Evolutionary conservation across 2,329 filamentous ascomycete genomes (phyloP).

Genomic region (Colletotrichum australisinense): DNA sequence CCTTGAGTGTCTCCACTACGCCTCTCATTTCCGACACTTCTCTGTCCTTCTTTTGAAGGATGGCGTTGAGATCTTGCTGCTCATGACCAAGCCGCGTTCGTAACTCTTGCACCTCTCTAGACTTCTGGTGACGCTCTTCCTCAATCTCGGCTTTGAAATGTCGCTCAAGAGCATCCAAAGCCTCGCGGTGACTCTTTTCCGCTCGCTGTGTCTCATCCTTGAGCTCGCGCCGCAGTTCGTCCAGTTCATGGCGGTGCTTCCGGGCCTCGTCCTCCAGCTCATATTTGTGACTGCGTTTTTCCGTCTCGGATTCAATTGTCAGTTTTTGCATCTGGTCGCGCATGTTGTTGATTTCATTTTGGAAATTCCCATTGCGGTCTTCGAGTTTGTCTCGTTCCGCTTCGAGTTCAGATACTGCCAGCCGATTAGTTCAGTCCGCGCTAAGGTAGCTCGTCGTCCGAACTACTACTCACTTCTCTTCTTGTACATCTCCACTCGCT

Average conservation of each 20-base stretch:
- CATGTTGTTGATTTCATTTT: conserved; percentile 69
- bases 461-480: conserved; percentile 70
- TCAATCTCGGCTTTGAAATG: conserved; percentile 74
- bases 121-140: conserved; percentile 68
- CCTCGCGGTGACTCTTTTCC: conserved; percentile 73
- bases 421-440: conserved; percentile 1
- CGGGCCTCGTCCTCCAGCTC: conserved; percentile 66
- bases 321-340: conserved; percentile 51
- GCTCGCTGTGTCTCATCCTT: conserved; percentile 68
- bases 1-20: conserved; percentile 57
- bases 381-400: conserved; percentile 58
- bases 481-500: conserved; percentile 80
- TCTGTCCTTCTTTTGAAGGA: conserved; percentile 63
- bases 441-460: not conserved
- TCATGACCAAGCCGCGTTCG: conserved; percentile 63
- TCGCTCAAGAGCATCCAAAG: conserved; percentile 72
- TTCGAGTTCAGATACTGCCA: conserved; percentile 61
- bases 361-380: conserved; percentile 61
- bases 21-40: conserved; percentile 63
- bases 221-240: conserved; percentile 63
- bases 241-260: conserved; percentile 65
- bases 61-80: conserved; percentile 61
- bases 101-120: conserved; percentile 75
- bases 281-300: conserved; percentile 57
- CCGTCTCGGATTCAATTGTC: conserved; percentile 54